Conservation (phyloP, 805 yeast species). For the Metschnikowia continentalis region DNA sequence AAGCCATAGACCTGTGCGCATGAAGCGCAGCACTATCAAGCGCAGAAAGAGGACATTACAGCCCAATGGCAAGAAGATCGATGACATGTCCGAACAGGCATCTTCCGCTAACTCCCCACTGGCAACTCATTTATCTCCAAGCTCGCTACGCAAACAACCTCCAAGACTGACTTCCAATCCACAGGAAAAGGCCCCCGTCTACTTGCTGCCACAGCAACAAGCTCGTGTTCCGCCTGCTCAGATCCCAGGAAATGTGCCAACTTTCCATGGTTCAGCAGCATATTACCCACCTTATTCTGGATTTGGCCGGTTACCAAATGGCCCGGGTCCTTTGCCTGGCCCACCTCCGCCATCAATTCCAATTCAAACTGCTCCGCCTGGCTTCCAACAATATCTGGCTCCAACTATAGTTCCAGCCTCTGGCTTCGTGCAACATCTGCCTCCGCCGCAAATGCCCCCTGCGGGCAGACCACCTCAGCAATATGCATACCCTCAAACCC, state of each 20-base stretch:
- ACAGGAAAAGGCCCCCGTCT: neutral
- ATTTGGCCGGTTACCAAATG: conserved; percentile 35
- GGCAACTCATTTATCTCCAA: neutral
- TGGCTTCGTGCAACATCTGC: conserved; percentile 1
- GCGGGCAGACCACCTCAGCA: neutral
- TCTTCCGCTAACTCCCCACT: neutral
- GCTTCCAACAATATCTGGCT: conserved; percentile 1
- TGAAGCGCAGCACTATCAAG: conserved; percentile 71
- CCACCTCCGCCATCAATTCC: conserved; percentile 30
- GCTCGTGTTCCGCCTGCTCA: neutral
- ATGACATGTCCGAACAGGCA: neutral
- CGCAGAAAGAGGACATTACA: conserved; percentile 54
- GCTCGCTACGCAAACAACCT: neutral
- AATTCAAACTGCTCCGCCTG: neutral
- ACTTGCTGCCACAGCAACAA: conserved; percentile 3
- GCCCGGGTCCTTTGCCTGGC: conserved; percentile 42
- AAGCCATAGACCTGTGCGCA: conserved; percentile 66
- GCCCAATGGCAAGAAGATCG: neutral
- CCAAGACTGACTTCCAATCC: neutral
- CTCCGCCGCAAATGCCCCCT: conserved; percentile 1
- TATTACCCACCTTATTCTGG: conserved; percentile 34
- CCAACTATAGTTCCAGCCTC: neutral
- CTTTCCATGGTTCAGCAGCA: conserved; percentile 7
- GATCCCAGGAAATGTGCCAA: neutral
- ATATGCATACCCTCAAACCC: neutral